Evolutionary conservation across 805 yeast species (phyloP).

Genomic region (Yarrowia keelungensis): DNA sequence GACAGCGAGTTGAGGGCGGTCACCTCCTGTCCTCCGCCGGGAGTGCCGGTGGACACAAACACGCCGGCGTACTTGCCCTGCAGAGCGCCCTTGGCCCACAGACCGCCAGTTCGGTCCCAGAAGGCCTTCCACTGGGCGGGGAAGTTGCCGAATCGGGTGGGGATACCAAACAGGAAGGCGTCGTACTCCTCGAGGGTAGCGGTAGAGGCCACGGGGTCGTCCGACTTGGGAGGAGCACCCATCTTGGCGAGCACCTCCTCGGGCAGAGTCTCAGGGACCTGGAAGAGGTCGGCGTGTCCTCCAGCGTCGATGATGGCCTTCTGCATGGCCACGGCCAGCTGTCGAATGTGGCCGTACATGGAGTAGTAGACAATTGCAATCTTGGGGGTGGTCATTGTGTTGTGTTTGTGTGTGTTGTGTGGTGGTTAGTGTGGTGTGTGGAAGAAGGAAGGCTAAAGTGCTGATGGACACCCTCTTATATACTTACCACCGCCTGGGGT

Average conservation of each 20-base stretch:
- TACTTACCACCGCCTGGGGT: background rate
- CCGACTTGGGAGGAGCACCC: conserved; percentile 63
- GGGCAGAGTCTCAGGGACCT: conserved; percentile 78
- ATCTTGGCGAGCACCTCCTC: conserved; percentile 65
- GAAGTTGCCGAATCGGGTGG: conserved; percentile 77
- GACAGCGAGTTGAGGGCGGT: conserved; percentile 68
- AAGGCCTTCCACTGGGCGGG: conserved; percentile 80
- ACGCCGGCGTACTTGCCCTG: conserved; percentile 77
- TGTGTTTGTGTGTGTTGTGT: background rate
- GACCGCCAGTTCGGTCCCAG: conserved; percentile 78
- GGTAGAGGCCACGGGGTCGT: conserved; percentile 57
- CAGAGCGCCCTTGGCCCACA: conserved; percentile 75
- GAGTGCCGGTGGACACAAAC: conserved; percentile 73
- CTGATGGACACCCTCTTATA: background rate
- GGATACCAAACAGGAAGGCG: conserved; percentile 77
- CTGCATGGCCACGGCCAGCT: conserved; percentile 71
- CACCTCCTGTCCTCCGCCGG: conserved; percentile 81
- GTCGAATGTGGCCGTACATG: conserved; percentile 76
- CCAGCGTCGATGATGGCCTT: conserved; percentile 75
- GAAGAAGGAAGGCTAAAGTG: background rate
- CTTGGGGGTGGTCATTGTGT: conserved; percentile 55
- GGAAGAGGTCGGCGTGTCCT: conserved; percentile 72
- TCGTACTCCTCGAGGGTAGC: conserved; percentile 69
- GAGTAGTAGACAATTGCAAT: conserved; percentile 83
- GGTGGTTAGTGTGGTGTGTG: background rate